A percentile compares a stretch with the other conserved stretches of the same genome.
Evolutionary conservation across 2,329 filamentous ascomycete species (phyloP).

Genomic region (Cryphonectria japonica): DNA sequence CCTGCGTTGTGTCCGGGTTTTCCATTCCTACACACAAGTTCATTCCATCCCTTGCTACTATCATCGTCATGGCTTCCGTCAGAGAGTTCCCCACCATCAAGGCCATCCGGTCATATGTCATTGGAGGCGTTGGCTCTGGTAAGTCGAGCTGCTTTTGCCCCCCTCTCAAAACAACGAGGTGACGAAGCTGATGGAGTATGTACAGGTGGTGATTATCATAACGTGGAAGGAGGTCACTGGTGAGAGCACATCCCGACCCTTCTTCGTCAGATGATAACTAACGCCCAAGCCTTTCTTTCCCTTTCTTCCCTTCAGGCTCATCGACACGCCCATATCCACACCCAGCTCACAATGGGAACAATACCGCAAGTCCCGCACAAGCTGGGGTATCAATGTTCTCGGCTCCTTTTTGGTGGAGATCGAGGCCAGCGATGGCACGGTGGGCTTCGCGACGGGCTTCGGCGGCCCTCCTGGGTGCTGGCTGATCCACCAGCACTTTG

Average conservation of each 20-base stretch:
- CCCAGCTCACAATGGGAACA: constrained; percentile 89
- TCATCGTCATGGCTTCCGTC: constrained; percentile 49
- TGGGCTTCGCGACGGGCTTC: constrained; percentile 92
- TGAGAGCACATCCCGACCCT: constrained; percentile 39
- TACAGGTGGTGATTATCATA: constrained; percentile 84
- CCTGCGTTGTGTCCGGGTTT: neutral
- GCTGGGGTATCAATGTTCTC: constrained; percentile 94
- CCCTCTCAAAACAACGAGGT: neutral
- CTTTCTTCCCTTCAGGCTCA: constrained; percentile 63
- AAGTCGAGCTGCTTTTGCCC: constrained; percentile 37
- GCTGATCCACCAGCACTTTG: constrained; percentile 92
- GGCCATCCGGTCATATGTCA: constrained; percentile 72
- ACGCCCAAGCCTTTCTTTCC: neutral
- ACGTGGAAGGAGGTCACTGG: constrained; percentile 77
- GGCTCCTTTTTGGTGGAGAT: constrained; percentile 92
- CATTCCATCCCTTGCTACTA: constrained; percentile 16
- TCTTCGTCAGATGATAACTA: neutral
- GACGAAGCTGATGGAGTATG: neutral
- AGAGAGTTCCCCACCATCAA: constrained; percentile 75
- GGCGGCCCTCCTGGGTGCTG: constrained; percentile 92
- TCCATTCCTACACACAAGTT: neutral
- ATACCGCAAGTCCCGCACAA: constrained; percentile 85
- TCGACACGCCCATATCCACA: constrained; percentile 90
- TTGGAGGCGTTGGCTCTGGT: constrained; percentile 62
- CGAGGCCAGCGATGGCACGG: constrained; percentile 86